Evolutionary conservation across 1,284 basidiomycete genomes (phyloP).

Genomic region (Cutaneotrichosporon sp.): DNA sequence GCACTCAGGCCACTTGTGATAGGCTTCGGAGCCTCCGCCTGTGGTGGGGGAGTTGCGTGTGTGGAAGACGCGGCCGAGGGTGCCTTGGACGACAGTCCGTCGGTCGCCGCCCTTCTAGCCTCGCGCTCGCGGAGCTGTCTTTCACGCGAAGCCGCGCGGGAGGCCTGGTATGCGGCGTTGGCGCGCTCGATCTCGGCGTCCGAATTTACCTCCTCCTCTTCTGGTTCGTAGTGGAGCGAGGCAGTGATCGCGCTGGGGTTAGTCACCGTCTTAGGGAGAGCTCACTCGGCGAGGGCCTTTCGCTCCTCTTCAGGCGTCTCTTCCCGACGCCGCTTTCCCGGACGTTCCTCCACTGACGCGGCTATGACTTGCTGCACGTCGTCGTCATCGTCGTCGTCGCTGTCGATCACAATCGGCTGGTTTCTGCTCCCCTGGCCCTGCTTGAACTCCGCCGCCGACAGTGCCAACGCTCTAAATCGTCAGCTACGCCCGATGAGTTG

Average conservation of each 20-base stretch:
- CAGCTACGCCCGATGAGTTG: background rate
- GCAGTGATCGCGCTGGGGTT: slow-evolving; percentile 38
- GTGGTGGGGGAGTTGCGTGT: background rate
- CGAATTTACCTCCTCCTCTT: slow-evolving; percentile 8
- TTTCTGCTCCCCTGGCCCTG: background rate
- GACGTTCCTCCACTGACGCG: slow-evolving; percentile 27
- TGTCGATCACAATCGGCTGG: slow-evolving; percentile 12
- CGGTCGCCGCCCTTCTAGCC: slow-evolving; percentile 7
- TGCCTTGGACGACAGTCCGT: slow-evolving; percentile 2
- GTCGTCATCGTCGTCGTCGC: slow-evolving; percentile 28
- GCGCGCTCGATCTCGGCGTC: slow-evolving; percentile 24
- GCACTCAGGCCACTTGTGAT: slow-evolving; percentile 10
- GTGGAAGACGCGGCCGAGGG: slow-evolving; percentile 9
- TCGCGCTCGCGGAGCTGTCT: slow-evolving; percentile 10
- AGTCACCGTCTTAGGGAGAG: background rate
- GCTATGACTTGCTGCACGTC: slow-evolving; percentile 33
- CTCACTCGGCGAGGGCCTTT: slow-evolving; percentile 44
- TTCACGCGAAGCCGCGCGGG: slow-evolving; percentile 22
- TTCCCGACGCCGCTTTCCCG: slow-evolving; percentile 32
- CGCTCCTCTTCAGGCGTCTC: slow-evolving; percentile 47
- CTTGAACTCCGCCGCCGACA: slow-evolving; percentile 31
- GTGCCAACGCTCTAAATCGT: slow-evolving; percentile 29
- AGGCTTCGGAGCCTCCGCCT: background rate
- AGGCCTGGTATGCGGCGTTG: slow-evolving; percentile 27
- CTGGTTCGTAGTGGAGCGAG: too few species aligned